Evolutionary conservation across 2,329 filamentous ascomycete species (phyloP).

Genomic region (Ciborinia camelliae): DNA sequence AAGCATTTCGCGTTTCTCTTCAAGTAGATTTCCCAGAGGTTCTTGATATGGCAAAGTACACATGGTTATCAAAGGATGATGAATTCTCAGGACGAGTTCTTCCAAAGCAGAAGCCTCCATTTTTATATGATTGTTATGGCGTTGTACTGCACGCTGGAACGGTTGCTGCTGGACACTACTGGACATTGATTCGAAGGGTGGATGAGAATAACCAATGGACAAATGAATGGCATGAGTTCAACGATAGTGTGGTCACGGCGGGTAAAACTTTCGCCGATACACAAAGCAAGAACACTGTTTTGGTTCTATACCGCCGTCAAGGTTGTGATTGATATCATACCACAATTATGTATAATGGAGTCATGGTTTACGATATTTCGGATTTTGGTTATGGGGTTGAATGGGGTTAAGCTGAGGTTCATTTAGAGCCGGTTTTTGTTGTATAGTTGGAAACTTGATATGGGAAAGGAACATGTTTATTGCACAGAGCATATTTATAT

Average conservation of each 20-base stretch:
- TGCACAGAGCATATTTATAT: slow-evolving; percentile 31
- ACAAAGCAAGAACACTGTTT: not conserved
- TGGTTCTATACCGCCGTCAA: slow-evolving; percentile 10
- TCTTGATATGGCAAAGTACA: slow-evolving; percentile 15
- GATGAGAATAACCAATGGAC: slow-evolving; percentile 11
- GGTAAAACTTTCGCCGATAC: slow-evolving; percentile 12
- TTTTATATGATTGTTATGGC: slow-evolving; percentile 17
- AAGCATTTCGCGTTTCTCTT: not conserved
- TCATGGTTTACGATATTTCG: not conserved
- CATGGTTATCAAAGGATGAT: slow-evolving; percentile 12
- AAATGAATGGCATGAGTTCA: slow-evolving; percentile 17
- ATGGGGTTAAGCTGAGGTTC: not conserved
- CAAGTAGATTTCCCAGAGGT: not conserved
- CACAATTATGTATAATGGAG: not conserved
- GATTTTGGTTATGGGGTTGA: not conserved
- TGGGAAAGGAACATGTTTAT: not conserved
- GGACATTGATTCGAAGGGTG: slow-evolving; percentile 14
- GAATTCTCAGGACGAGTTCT: slow-evolving; percentile 6
- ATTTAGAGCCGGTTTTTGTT: slow-evolving; percentile 6
- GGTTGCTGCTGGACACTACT: not conserved
- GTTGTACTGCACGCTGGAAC: slow-evolving; percentile 1
- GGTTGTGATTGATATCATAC: not conserved
- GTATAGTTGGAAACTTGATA: slow-evolving; percentile 3
- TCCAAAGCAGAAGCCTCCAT: slow-evolving; percentile 12
- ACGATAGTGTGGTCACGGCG: not conserved